Evolutionary conservation across 2,329 filamentous ascomycete genomes (phyloP), one percentile per base, ranked within the genome.

Genomic region (Colletotrichum simmondsii): DNA sequence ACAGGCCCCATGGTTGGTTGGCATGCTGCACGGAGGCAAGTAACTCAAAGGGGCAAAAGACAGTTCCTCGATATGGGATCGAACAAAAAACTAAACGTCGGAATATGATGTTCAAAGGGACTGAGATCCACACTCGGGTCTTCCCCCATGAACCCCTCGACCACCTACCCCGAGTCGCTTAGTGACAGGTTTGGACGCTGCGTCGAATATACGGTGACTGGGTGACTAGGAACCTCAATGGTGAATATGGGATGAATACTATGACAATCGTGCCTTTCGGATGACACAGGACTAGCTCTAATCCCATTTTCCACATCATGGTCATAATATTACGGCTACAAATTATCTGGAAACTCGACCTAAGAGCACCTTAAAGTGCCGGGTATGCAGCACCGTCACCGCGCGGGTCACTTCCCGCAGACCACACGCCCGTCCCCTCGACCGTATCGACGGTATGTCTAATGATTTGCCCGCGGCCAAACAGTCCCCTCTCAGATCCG

Each of bases 381-480:
- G 90, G 90, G 80, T 88, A 92, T 8, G 90, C 90, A 2, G 81
- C 90, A 0, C 97, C 96, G 82, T 99, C 96, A 0, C 94, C 96
- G 72, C 97, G 90, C 77, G 90, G 88, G 85, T 99, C 96, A 81
- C 95, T 98, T 0, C 95, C 96, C 0, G 92, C 96, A 68, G 94
- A 97, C 90, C 94, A 98, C 2, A 98, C 88, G 7, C 90, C 86
- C 35, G 88, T 87, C 4, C 91, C 90, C 56, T 97, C 94, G 4
- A 89, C 80, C 0, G 85, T 81, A 76, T 98, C 95, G 30, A 92
- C 85, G 80, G 93, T 92, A 80, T 91, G 91, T 71, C 94, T 86
- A 74, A 98, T 97, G 61, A 98, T 88, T 86, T 98, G 95, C 0
- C 96, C 96, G 4, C 95, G 87, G 0, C 95, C 95, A 84, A 98